Base-by-base conservation (phyloP, 2,329 filamentous ascomycete species). In the Xylariaceae sp. region DNA sequence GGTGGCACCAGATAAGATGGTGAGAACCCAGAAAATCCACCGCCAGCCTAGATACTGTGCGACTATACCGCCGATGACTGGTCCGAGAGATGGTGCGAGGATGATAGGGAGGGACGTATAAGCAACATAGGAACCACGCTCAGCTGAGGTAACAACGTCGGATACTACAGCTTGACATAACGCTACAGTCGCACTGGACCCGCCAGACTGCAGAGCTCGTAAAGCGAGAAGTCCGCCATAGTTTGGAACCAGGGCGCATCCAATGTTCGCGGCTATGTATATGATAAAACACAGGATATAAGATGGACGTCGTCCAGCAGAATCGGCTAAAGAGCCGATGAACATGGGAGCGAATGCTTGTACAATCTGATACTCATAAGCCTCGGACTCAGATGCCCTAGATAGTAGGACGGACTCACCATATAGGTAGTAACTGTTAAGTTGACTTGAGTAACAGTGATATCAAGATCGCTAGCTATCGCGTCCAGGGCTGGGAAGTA, bases 101-200 rank as follows among this genome's bases (percentile, higher is more conserved):
- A 80, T 69, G 1, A 68, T 64, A 16, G 71, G 75, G n/a, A 71
- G 62, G 13, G 70, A 72, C 39, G 70, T 75, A 61, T 72, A 77
- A 33, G 72, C 79, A 44, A 83, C 74, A 57, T 80, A 80, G 14
- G 72, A 68, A 14, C 80, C 80, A 46, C 83, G 71, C 60, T 87
- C 82, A 0, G 75, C 73, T 2, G 76, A 75, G 0, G 80, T 82
- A 1, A 77, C 73, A 2, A 83, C 70, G 56, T 87, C 84, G 1
- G 77, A 76, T 2, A 86, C 76, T 1, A 85, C 75, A 0, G 76
- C 82, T 39, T 69, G 65, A 45, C 65, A 67, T 1, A 87, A 68
- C 0, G 82, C 76, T 14, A 84, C 71, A 0, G 80, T 83, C 1
- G 78, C 77, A 48, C 75, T 78, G 44, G 75, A 78, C 0, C 81